Percentiles rank a stretch among this genome's conserved stretches.
phyloP scores from a whole-genome alignment of 306 rosid species.

The Prunus davidiana region DNA sequence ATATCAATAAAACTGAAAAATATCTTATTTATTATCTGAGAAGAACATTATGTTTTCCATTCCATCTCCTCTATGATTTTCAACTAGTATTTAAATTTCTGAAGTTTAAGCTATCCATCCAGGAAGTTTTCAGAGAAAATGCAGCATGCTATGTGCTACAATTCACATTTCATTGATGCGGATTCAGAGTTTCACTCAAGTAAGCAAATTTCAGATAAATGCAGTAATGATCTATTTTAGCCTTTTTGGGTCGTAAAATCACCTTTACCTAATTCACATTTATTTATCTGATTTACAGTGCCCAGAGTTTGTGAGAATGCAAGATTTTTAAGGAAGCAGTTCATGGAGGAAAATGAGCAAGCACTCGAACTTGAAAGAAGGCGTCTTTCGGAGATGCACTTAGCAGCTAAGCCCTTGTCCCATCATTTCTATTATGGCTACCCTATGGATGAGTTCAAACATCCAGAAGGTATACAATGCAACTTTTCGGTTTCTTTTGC shows the following conservation, averaged over 20 bases:
- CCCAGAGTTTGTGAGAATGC: constrained; percentile 28
- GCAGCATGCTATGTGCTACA: constrained; percentile 17
- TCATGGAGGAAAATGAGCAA: constrained; percentile 33
- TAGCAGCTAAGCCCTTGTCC: constrained; percentile 21
- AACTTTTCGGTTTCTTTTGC: not conserved
- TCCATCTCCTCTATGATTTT: not conserved
- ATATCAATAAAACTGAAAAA: not conserved
- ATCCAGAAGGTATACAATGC: constrained; percentile 29
- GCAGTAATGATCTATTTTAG: not conserved
- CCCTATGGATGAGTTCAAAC: constrained; percentile 26
- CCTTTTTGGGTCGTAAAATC: not conserved
- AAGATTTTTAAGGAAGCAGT: constrained; percentile 31
- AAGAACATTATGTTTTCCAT: not conserved
- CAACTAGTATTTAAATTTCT: not conserved
- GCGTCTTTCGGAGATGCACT: constrained; percentile 20
- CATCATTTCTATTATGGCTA: constrained; percentile 24
- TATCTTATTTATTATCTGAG: not conserved
- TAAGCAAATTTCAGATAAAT: constrained; percentile 12
- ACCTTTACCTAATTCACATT: not conserved
- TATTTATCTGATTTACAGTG: constrained; percentile 5
- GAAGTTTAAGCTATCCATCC: not conserved
- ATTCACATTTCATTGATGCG: constrained; percentile 31
- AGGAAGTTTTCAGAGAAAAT: constrained; percentile 40
- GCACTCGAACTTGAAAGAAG: constrained; percentile 33
- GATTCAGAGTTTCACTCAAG: constrained; percentile 39